Evolutionary conservation across 2,329 filamentous ascomycete genomes (phyloP).

Genomic region (Apiospora rasikravindrae): DNA sequence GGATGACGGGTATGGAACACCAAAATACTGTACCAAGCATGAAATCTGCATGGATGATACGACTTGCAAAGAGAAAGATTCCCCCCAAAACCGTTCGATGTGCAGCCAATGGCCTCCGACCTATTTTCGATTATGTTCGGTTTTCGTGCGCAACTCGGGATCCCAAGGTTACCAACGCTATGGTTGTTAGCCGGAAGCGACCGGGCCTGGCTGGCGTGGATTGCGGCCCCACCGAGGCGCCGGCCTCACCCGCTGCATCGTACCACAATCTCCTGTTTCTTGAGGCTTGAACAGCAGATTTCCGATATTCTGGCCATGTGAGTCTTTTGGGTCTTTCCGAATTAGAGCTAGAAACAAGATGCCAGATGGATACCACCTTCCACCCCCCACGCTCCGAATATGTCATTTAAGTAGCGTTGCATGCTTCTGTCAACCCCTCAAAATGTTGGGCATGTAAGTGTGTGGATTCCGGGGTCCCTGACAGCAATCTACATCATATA

Average conservation of each 20-base stretch:
- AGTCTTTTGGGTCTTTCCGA: not conserved
- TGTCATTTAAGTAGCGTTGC: constrained; percentile 10
- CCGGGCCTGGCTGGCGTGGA: not conserved
- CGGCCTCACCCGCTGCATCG: not conserved
- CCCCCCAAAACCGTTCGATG: not conserved
- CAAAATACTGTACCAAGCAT: not conserved
- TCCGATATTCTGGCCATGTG: constrained; percentile 2
- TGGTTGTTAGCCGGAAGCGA: constrained; percentile 10
- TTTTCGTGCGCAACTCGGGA: not conserved
- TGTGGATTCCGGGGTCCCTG: constrained; percentile 2
- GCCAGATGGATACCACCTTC: constrained; percentile 2
- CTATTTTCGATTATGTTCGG: not conserved
- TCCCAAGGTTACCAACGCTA: not conserved
- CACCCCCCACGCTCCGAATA: not conserved
- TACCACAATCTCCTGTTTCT: constrained; percentile 4
- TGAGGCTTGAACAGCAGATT: not conserved
- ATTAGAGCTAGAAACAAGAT: not conserved
- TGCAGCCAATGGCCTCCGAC: not conserved
- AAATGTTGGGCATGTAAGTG: not conserved
- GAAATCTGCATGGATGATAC: not conserved
- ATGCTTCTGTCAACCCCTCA: not conserved
- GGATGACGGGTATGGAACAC: not conserved
- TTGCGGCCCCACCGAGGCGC: constrained; percentile 8
- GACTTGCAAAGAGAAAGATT: not conserved
- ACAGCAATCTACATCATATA: not conserved